Evolutionary conservation across 768 basidiomycete species (phyloP).

Genomic region (Psilocybe subaeruginosa): DNA sequence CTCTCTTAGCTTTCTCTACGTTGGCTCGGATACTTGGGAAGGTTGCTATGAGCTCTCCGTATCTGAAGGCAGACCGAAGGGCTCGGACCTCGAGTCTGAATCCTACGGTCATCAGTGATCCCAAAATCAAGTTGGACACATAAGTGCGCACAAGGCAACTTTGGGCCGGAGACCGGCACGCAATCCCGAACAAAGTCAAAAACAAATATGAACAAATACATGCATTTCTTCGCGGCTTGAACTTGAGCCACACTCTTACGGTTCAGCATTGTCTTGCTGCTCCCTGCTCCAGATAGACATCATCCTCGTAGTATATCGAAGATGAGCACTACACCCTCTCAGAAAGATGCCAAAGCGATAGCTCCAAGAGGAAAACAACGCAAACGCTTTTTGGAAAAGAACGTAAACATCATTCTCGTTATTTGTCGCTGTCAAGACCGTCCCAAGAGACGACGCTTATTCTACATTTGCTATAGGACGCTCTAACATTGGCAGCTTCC

Average conservation of each 20-base stretch:
- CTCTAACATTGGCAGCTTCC: conserved; percentile 46
- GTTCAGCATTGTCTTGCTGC: not conserved
- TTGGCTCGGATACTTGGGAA: too few species aligned
- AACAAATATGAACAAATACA: not conserved
- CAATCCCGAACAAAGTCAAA: not conserved
- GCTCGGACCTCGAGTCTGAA: too few species aligned
- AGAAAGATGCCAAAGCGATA: not conserved
- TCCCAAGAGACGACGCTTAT: conserved; percentile 6
- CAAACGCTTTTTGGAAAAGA: conserved; percentile 40
- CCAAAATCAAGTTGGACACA: too few species aligned
- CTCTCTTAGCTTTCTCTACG: too few species aligned
- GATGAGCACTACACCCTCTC: not conserved
- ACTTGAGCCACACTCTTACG: not conserved
- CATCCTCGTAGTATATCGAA: not conserved
- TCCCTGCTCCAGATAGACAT: not conserved
- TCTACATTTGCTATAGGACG: conserved; percentile 37
- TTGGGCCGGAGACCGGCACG: not conserved
- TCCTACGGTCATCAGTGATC: too few species aligned
- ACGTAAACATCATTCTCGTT: conserved; percentile 24
- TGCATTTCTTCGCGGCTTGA: not conserved
- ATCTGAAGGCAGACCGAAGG: too few species aligned
- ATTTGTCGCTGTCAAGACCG: not conserved
- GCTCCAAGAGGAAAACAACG: conserved; percentile 27
- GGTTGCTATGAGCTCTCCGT: too few species aligned
- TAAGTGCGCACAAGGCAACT: not conserved